Conservation (phyloP, 352 stramenopile genomes). For the Thalassiosira allenii region DNA sequence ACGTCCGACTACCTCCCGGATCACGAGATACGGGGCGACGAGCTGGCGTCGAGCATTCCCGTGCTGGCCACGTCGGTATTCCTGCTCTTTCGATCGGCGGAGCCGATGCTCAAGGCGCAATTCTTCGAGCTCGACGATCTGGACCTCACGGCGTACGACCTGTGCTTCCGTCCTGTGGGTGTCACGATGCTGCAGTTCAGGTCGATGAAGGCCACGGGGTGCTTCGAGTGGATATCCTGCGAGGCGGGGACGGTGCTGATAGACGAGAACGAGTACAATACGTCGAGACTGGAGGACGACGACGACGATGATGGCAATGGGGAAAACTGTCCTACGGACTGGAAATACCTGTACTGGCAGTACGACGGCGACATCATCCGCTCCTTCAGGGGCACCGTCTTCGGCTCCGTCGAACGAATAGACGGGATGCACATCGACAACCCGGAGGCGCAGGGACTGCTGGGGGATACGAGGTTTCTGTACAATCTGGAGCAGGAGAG, state of each 20-base stretch:
- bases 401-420: conserved; percentile 10
- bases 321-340: too few relatives aligned
- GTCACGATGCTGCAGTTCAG: conserved; percentile 40
- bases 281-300: neutral
- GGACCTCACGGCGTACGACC: conserved; percentile 7
- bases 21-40: conserved; percentile 25
- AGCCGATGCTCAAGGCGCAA: conserved; percentile 19
- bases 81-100: conserved; percentile 8
- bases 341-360: conserved; percentile 46
- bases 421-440: conserved; percentile 33
- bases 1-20: conserved; percentile 36
- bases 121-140: conserved; percentile 27
- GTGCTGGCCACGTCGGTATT: conserved; percentile 10
- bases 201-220: conserved; percentile 38
- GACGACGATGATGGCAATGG: neutral
- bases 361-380: conserved; percentile 20
- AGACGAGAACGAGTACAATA: conserved; percentile 26
- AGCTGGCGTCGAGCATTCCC: conserved; percentile 28
- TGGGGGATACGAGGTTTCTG: conserved; percentile 40
- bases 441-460: conserved; percentile 16
- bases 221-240: conserved; percentile 42
- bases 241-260: conserved; percentile 24
- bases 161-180: conserved; percentile 34
- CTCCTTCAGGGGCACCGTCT: conserved; percentile 26
- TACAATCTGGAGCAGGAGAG: conserved; percentile 24